These are phyloP conservation scores for Pugionium cornutum DNA, from an alignment of 345 rosid species.

Conservation along the genomic window DNA sequence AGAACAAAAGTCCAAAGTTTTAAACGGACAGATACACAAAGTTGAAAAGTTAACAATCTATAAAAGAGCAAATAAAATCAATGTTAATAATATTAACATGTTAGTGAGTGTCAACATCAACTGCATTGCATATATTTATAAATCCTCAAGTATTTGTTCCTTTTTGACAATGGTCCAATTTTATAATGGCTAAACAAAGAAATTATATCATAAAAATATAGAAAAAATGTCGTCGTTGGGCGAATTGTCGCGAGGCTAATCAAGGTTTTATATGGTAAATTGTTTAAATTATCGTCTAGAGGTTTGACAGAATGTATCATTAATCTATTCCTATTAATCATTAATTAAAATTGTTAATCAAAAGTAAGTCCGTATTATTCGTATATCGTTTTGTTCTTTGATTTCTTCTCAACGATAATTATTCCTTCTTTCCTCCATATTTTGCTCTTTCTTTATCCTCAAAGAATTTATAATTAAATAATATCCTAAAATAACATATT, in stretches of 20 bases:
- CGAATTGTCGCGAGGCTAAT: constrained; percentile 59
- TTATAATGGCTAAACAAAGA: constrained; percentile 36
- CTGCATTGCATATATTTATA: constrained; percentile 28
- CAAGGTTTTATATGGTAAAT: constrained; percentile 46
- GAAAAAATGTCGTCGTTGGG: constrained; percentile 43
- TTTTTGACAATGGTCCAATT: constrained; percentile 41
- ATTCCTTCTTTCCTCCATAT: constrained; percentile 36
- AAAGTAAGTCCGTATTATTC: constrained; percentile 22
- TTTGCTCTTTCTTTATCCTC: constrained; percentile 25
- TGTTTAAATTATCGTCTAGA: constrained; percentile 40
- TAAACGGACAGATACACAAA: constrained; percentile 38
- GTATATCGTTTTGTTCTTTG: constrained; percentile 41
- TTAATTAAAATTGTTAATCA: constrained; percentile 24
- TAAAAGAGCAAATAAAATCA: constrained; percentile 24
- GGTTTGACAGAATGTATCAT: constrained; percentile 42
- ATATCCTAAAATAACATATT: no score
- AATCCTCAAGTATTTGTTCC: constrained; percentile 37
- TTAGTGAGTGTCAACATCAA: constrained; percentile 62
- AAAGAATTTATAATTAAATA: background rate
- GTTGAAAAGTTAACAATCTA: constrained; percentile 35
- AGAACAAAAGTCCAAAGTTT: constrained; percentile 30
- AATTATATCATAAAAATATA: constrained; percentile 27
- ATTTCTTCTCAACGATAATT: constrained; percentile 44
- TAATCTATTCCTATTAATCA: background rate
- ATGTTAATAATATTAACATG: constrained; percentile 39